Evolutionary conservation across 768 basidiomycete species (phyloP), one percentile per base, ranked within the genome.

Genomic region (Termitomyces sp.): DNA sequence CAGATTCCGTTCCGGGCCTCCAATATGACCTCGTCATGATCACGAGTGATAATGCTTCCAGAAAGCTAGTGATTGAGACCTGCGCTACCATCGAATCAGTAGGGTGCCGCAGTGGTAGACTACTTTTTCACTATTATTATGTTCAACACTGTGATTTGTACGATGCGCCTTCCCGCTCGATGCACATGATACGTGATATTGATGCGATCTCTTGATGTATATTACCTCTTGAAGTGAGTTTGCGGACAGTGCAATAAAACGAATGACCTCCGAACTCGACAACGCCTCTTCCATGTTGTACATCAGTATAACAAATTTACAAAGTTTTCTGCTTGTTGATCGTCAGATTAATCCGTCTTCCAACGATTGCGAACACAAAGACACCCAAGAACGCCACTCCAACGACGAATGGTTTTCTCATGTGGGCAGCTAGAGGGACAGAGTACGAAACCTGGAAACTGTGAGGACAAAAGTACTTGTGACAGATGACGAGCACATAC

Each of bases 371-470:
- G 55, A 80, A 65, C 22, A 74, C 67, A 71, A 95, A 95, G 46
- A 94, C 58, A 44, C 77, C 75, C 53, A 90, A 72, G 70, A 89
- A 84, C 1, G 86, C 91, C 18, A 77, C 75, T 9, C 87, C 83
- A 27, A 95, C 92, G 12, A 87, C 84, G 29, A 91, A 55, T 1
- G 92, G 92, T 72, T 98, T 98, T 71, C 86, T 88, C 59, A 97
- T 71, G 69, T 93, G 89, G n/a, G 92, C 87, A 42, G 79, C 76
- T 55, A 86, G 64, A 12, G 92, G 85, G 43, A 96, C 88, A 63
- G 81, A 86, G 79, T 98, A 98, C 37, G 88, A 85, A 58, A 97
- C 87, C 95, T 97, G 61, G 29, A 39, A 26, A 41, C 9, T 5
- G 22, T 53, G 20, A 55, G 26, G 47, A 47, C 55, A 48, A n/a